These are phyloP conservation scores for Astrephomene gubernaculifera DNA, from an alignment of 139 green algal genomes.

Conservation along the genomic window DNA sequence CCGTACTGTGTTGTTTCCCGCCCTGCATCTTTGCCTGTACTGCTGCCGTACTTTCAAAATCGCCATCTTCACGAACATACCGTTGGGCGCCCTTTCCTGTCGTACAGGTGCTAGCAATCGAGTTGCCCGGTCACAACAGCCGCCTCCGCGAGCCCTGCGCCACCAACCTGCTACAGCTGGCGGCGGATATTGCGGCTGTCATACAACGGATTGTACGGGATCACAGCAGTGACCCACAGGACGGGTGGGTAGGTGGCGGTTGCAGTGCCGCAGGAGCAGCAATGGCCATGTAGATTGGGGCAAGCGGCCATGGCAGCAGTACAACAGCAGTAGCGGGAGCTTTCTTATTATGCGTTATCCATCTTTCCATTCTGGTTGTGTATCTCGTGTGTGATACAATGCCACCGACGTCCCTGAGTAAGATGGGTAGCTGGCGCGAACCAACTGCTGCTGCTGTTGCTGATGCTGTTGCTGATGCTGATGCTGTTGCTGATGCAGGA, in stretches of 20 bases:
- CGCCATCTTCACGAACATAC: background rate
- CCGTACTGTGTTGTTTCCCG: background rate
- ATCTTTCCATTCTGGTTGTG: too few species aligned
- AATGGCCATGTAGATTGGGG: too few species aligned
- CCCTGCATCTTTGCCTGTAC: background rate
- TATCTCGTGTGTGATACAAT: too few species aligned
- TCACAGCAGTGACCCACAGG: background rate
- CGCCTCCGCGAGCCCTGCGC: constrained; percentile 48
- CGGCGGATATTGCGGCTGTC: constrained; percentile 35
- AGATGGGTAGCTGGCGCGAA: too few species aligned
- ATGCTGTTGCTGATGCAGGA: constrained; percentile 5
- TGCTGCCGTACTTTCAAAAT: background rate
- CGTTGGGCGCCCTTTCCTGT: background rate
- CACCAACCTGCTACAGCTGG: constrained; percentile 37
- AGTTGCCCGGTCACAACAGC: constrained; percentile 65
- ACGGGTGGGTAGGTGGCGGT: background rate
- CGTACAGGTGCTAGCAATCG: constrained; percentile 61
- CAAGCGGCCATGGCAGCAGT: too few species aligned
- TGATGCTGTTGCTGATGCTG: too few species aligned
- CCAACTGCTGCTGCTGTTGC: too few species aligned
- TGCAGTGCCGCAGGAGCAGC: too few species aligned
- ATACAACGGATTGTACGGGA: background rate
- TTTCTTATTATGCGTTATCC: too few species aligned
- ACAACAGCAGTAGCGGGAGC: too few species aligned
- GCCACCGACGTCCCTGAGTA: too few species aligned